A percentile compares a stretch with the other conserved stretches of the same genome.
phyloP scores from a whole-genome alignment of 257 asterid species.

The Solanum chilense region DNA sequence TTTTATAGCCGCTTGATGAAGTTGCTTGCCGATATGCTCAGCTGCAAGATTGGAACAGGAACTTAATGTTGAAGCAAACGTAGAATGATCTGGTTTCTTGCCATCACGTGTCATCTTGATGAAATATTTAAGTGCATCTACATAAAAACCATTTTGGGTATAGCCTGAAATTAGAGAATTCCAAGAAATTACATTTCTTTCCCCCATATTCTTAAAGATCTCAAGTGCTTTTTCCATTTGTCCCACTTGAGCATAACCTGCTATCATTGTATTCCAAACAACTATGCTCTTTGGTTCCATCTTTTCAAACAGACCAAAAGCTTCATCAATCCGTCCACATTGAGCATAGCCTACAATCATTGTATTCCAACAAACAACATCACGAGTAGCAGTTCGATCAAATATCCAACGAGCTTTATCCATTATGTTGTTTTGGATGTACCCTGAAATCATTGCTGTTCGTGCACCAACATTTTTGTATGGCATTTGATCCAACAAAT shows the following conservation, averaged over 20 bases:
- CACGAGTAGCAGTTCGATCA: constrained; percentile 11
- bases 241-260: constrained; percentile 28
- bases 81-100: constrained; percentile 23
- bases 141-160: constrained; percentile 29
- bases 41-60: constrained; percentile 23
- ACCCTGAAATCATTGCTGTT: constrained; percentile 25
- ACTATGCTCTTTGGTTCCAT: constrained; percentile 28
- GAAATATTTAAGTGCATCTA: constrained; percentile 28
- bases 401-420: constrained; percentile 20
- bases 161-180: constrained; percentile 40
- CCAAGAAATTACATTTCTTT: constrained; percentile 39
- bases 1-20: constrained; percentile 12
- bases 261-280: constrained; percentile 41
- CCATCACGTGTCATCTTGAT: constrained; percentile 17
- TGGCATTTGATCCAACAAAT: constrained; percentile 16
- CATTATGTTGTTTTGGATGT: constrained; percentile 9
- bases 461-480: constrained; percentile 20
- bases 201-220: constrained; percentile 22
- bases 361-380: constrained; percentile 32
- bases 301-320: constrained; percentile 17
- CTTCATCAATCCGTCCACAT: constrained; percentile 21
- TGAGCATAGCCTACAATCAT: constrained; percentile 24
- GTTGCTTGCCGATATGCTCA: neutral
- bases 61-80: constrained; percentile 25
- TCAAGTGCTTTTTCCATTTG: constrained; percentile 17